phyloP scores from a whole-genome alignment of 306 rosid species.

The Ormosia emarginata region DNA sequence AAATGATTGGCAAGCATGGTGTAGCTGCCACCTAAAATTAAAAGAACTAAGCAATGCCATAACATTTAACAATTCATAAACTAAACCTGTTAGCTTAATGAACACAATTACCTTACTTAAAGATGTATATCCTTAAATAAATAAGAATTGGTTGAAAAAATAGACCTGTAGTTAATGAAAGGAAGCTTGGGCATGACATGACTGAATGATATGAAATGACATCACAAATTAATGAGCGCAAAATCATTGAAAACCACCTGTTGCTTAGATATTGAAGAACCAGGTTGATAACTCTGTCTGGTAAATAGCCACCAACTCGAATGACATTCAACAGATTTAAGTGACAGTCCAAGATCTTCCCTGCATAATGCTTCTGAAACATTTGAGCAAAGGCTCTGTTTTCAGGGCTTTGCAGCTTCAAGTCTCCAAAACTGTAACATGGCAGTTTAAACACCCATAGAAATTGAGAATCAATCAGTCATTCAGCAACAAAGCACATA shows the following conservation, averaged over 20 bases:
- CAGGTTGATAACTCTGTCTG: conserved; percentile 89
- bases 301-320: conserved; percentile 82
- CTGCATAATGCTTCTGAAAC: conserved; percentile 79
- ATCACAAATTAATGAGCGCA: background rate
- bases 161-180: background rate
- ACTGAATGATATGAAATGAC: background rate
- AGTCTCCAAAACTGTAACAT: conserved; percentile 69
- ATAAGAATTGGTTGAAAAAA: background rate
- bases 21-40: background rate
- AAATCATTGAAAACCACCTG: conserved; percentile 47
- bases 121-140: background rate
- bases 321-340: conserved; percentile 48
- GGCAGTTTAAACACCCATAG: background rate
- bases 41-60: conserved; percentile 1
- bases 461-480: background rate
- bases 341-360: conserved; percentile 81
- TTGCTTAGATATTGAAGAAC: conserved; percentile 88
- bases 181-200: background rate
- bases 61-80: background rate
- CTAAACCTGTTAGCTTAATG: background rate
- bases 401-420: conserved; percentile 73
- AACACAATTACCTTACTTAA: background rate
- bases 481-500: background rate
- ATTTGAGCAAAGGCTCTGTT: conserved; percentile 81
- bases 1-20: background rate